A percentile compares a stretch with the other conserved stretches of the same genome.
phyloP scores from a whole-genome alignment of 1,284 basidiomycete species.

The Wallemia mellicola region DNA sequence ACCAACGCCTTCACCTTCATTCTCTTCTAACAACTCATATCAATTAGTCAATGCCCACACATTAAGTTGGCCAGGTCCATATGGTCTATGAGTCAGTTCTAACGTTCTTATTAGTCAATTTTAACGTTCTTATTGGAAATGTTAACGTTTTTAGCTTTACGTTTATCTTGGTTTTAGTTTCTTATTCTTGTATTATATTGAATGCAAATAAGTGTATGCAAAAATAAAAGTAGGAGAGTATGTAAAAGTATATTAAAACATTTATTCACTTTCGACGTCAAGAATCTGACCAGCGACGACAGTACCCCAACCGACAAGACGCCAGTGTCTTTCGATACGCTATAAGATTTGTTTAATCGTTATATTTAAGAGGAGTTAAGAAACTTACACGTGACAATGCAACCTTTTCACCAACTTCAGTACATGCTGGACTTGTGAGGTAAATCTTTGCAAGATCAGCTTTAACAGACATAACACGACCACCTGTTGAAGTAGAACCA shows the following conservation, averaged over 20 bases:
- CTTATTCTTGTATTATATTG: background rate
- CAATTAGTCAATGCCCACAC: background rate
- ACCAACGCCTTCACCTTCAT: background rate
- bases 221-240: too few species aligned
- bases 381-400: slow-evolving; percentile 32
- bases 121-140: too few species aligned
- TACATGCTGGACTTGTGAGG: slow-evolving; percentile 68
- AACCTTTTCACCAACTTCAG: slow-evolving; percentile 82
- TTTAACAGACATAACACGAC: slow-evolving; percentile 66
- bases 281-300: background rate
- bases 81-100: background rate
- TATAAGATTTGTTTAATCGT: background rate
- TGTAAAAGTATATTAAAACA: background rate
- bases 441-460: slow-evolving; percentile 77
- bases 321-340: background rate
- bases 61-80: background rate
- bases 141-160: background rate
- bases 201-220: background rate
- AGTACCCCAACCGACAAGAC: slow-evolving; percentile 1
- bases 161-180: background rate
- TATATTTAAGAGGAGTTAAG: background rate
- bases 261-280: background rate
- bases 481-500: slow-evolving; percentile 75
- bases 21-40: background rate
- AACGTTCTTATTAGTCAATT: too few species aligned